A percentile compares a stretch with the other conserved stretches of the same genome.
Conservation (phyloP, 192 early-diverging fungal genomes). For the Podila horticola region DNA sequence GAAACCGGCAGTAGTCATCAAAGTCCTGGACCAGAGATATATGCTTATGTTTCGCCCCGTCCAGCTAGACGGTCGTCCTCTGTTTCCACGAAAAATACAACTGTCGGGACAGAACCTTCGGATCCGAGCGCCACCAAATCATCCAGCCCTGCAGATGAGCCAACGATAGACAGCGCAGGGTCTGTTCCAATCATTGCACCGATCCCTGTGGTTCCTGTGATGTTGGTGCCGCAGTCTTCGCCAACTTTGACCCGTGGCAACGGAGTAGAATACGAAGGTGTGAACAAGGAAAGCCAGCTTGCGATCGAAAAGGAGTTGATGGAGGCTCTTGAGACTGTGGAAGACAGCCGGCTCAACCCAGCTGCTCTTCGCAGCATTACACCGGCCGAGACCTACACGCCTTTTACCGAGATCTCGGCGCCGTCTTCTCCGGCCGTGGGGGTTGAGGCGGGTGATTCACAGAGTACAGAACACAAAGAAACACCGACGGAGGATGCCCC, state of each 20-base stretch:
- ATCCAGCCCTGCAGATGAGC: neutral
- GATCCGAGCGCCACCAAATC: neutral
- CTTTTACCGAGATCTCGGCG: slow-evolving; percentile 37
- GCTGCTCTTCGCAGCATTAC: slow-evolving; percentile 13
- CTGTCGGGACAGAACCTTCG: neutral
- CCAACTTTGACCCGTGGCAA: slow-evolving; percentile 28
- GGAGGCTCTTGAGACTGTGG: slow-evolving; percentile 29
- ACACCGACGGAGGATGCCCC: too few species aligned
- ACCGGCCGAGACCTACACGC: slow-evolving; percentile 32
- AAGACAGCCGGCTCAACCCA: neutral
- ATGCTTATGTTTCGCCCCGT: slow-evolving; percentile 28
- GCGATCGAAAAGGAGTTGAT: slow-evolving; percentile 42
- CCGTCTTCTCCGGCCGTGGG: slow-evolving; percentile 22
- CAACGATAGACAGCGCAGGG: neutral
- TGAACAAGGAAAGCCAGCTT: slow-evolving; percentile 7
- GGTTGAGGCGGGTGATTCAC: neutral
- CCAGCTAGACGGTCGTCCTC: too few species aligned
- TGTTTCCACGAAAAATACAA: too few species aligned
- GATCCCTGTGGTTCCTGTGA: slow-evolving; percentile 5
- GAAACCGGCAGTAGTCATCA: neutral
- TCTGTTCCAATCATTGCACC: slow-evolving; percentile 16
- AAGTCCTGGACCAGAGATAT: neutral
- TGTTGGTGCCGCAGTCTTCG: neutral
- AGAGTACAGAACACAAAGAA: neutral
- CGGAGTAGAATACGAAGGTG: neutral